phyloP scores from a whole-genome alignment of 345 rosid species.

The Citrus medica region DNA sequence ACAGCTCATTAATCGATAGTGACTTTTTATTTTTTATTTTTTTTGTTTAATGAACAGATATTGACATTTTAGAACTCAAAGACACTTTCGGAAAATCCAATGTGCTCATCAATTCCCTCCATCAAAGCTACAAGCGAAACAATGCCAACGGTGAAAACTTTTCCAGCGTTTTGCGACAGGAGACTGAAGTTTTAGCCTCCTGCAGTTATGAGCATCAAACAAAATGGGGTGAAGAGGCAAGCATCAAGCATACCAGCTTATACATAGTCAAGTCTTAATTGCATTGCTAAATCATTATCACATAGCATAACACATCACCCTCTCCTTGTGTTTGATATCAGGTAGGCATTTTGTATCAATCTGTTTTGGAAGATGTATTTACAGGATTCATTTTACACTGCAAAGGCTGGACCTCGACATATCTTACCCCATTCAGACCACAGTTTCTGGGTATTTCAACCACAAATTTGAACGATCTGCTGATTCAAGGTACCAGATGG shows the following conservation, averaged over 20 bases:
- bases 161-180: not conserved
- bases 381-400: conserved; percentile 28
- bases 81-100: conserved; percentile 29
- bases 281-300: not conserved
- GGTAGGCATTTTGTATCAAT: conserved; percentile 23
- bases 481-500: conserved; percentile 25
- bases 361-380: conserved; percentile 21
- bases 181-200: conserved; percentile 5
- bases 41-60: conserved; percentile 1
- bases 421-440: conserved; percentile 23
- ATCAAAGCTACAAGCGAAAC: not conserved
- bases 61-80: conserved; percentile 13
- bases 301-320: not conserved
- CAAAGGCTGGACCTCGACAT: conserved; percentile 25
- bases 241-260: not conserved
- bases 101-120: conserved; percentile 25
- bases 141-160: not conserved
- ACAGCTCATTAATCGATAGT: too few species aligned
- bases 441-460: conserved; percentile 24
- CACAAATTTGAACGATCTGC: conserved; percentile 19
- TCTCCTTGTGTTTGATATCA: not conserved
- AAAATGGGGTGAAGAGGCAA: conserved; percentile 14
- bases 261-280: not conserved
- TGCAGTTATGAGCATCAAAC: not conserved
- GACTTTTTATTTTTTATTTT: too few species aligned